phyloP scores from a whole-genome alignment of 2,329 filamentous ascomycete genomes.

The Chrysosporium keratinophilum region DNA sequence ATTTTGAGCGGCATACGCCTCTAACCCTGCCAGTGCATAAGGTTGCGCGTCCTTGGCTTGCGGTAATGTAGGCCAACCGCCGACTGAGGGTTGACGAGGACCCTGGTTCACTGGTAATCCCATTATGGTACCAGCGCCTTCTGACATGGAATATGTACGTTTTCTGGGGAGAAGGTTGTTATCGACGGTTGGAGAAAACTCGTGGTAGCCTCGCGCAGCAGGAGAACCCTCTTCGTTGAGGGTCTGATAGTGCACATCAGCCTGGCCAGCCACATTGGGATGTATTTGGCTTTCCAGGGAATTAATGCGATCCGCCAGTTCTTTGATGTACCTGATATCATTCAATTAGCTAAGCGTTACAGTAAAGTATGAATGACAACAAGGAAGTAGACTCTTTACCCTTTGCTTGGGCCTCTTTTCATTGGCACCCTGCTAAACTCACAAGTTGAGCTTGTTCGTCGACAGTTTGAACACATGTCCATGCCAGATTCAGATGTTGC shows the following conservation, averaged over 20 bases:
- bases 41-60: constrained; percentile 20
- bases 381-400: constrained; percentile 39
- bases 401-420: constrained; percentile 82
- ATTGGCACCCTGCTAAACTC: constrained; percentile 79
- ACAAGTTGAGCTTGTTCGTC: constrained; percentile 63
- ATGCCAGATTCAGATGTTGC: constrained; percentile 63
- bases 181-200: constrained; percentile 44
- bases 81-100: constrained; percentile 18
- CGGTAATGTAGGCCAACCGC: constrained; percentile 23
- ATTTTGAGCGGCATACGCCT: constrained; percentile 29
- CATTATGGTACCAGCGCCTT: constrained; percentile 35
- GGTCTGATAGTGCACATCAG: constrained; percentile 35
- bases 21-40: constrained; percentile 12
- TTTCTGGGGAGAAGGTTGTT: constrained; percentile 35
- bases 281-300: constrained; percentile 68
- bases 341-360: constrained; percentile 5
- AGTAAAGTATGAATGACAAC: background rate
- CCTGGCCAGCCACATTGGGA: constrained; percentile 19
- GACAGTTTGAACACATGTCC: constrained; percentile 70
- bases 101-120: constrained; percentile 25
- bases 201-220: constrained; percentile 37
- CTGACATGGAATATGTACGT: constrained; percentile 42
- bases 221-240: constrained; percentile 34
- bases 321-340: constrained; percentile 66
- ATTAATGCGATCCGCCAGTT: constrained; percentile 74